A percentile compares a stretch with the other conserved stretches of the same genome.
Evolutionary conservation across 2,329 filamentous ascomycete species (phyloP).

Genomic region (Macroventuria anomochaeta): DNA sequence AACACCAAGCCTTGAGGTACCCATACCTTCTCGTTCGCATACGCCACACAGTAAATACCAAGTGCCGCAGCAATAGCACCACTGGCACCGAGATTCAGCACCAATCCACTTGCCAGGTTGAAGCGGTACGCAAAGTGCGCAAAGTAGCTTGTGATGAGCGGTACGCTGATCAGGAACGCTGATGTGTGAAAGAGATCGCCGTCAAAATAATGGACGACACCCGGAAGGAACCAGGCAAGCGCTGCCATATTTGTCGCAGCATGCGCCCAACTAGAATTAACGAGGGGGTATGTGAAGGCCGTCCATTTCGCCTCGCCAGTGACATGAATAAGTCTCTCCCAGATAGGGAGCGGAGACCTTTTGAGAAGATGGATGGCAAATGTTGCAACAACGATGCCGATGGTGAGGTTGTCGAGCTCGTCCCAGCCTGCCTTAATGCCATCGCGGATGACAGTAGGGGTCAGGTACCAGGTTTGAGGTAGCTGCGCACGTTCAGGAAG

Average conservation of each 20-base stretch:
- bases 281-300: constrained; percentile 19
- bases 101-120: neutral
- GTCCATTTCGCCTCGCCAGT: constrained; percentile 21
- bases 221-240: constrained; percentile 20
- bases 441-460: constrained; percentile 15
- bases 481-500: constrained; percentile 6
- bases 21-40: constrained; percentile 24
- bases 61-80: constrained; percentile 10
- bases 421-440: constrained; percentile 20
- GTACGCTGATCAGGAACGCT: constrained; percentile 14
- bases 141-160: constrained; percentile 21
- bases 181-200: constrained; percentile 19
- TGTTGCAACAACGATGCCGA: constrained; percentile 15
- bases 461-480: constrained; percentile 22
- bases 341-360: constrained; percentile 12
- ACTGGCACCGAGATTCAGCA: constrained; percentile 17
- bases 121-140: constrained; percentile 15
- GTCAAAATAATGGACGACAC: constrained; percentile 23
- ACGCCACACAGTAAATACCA: constrained; percentile 17
- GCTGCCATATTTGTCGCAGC: constrained; percentile 7
- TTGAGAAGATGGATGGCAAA: constrained; percentile 16
- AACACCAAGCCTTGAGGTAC: constrained; percentile 9
- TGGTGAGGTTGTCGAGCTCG: constrained; percentile 23
- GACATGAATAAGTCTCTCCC: constrained; percentile 19
- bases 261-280: constrained; percentile 15